A percentile compares a stretch with the other conserved stretches of the same genome.
These are phyloP conservation scores for Posidonia oceanica DNA, from an alignment of 116 monocot species.

Conservation along the genomic window DNA sequence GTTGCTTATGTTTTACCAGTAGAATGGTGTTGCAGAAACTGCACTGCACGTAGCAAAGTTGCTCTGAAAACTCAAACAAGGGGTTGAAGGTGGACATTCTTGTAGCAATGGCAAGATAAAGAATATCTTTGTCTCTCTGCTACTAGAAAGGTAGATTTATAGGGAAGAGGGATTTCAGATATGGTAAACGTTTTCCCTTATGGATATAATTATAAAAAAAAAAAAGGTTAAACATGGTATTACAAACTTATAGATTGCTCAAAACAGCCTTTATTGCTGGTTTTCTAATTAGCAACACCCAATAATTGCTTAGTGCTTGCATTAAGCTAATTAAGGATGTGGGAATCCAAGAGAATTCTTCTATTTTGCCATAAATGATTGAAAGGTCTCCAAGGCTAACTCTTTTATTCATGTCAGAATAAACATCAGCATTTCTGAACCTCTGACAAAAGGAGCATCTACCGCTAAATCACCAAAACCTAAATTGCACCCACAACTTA, in stretches of 20 bases:
- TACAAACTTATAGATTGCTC: neutral
- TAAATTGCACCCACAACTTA: neutral
- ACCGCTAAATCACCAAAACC: neutral
- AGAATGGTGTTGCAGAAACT: slow-evolving; percentile 78
- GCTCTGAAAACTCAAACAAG: slow-evolving; percentile 52
- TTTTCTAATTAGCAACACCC: neutral
- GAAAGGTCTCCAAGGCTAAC: neutral
- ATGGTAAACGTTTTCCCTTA: neutral
- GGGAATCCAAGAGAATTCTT: neutral
- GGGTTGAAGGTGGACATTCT: slow-evolving; percentile 38
- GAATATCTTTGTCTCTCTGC: neutral
- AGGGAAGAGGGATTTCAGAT: neutral
- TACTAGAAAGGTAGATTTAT: neutral
- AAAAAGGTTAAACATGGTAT: neutral
- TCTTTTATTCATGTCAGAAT: neutral
- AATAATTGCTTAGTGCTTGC: too few relatives aligned
- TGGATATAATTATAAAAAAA: neutral
- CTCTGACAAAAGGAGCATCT: neutral
- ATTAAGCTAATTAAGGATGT: too few relatives aligned
- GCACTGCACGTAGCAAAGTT: slow-evolving; percentile 93
- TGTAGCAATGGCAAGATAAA: neutral
- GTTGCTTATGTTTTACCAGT: slow-evolving; percentile 26
- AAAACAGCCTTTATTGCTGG: too few relatives aligned
- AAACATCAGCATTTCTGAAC: neutral
- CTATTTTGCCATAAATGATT: neutral